phyloP scores from a whole-genome alignment of 352 stramenopile genomes.

The Globisporangium cederbergense region DNA sequence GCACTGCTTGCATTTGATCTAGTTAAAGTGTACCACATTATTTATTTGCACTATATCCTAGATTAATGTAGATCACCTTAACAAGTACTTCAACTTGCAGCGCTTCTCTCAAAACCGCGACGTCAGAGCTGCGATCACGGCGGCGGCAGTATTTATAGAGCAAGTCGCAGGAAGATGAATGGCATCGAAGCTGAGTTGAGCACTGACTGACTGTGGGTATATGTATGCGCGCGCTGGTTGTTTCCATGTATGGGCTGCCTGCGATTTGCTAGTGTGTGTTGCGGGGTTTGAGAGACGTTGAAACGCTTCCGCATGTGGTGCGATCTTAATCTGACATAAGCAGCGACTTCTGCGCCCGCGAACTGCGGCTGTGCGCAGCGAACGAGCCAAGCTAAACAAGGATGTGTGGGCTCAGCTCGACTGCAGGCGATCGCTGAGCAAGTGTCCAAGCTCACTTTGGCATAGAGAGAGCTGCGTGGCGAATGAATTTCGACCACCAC shows the following conservation, averaged over 20 bases:
- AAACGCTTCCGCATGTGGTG: constrained; percentile 8
- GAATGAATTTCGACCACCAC: constrained; percentile 16
- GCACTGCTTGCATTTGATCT: too few relatives aligned
- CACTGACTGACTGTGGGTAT: not conserved
- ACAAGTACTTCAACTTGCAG: too few relatives aligned
- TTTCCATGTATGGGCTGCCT: not conserved
- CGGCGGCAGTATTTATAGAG: constrained; percentile 2
- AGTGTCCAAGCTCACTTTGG: not conserved
- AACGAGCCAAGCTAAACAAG: constrained; percentile 2
- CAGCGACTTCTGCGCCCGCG: not conserved
- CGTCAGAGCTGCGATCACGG: not conserved
- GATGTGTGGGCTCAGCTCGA: not conserved
- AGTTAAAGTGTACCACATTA: too few relatives aligned
- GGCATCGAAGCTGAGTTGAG: not conserved
- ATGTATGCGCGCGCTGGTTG: not conserved
- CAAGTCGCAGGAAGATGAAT: not conserved
- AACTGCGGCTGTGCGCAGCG: not conserved
- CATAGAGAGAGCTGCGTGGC: not conserved
- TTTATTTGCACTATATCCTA: too few relatives aligned
- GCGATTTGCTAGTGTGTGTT: not conserved
- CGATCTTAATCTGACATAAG: constrained; percentile 1
- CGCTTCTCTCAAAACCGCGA: too few relatives aligned
- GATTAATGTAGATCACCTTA: too few relatives aligned
- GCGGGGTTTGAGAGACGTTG: not conserved
- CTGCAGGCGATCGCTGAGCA: not conserved